Conservation (phyloP, 2,329 filamentous ascomycete species). For the Hypoxylon sp. region DNA sequence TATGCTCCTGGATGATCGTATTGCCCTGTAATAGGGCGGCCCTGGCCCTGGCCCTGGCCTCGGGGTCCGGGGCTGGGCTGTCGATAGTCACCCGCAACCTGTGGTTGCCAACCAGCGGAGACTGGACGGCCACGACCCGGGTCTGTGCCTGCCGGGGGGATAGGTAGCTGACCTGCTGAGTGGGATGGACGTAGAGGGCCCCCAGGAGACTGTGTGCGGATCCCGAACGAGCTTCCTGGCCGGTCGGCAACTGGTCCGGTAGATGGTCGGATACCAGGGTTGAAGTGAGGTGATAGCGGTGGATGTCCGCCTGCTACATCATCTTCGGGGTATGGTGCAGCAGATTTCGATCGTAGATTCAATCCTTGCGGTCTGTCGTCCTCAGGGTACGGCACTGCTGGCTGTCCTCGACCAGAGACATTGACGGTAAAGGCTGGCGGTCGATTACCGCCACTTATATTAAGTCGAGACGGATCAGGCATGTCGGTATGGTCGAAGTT, state of each 20-base stretch:
- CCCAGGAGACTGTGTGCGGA: constrained; percentile 61
- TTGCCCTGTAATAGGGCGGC: constrained; percentile 49
- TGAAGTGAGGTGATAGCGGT: constrained; percentile 60
- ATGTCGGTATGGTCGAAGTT: constrained; percentile 62
- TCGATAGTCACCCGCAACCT: constrained; percentile 59
- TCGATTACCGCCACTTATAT: constrained; percentile 57
- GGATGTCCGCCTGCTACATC: constrained; percentile 57
- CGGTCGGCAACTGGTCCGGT: constrained; percentile 65
- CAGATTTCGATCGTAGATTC: constrained; percentile 63
- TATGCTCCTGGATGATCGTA: constrained; percentile 50
- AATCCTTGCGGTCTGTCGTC: constrained; percentile 73
- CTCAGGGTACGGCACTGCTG: constrained; percentile 78
- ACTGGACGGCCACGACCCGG: constrained; percentile 60
- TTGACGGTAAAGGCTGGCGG: constrained; percentile 68
- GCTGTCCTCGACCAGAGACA: constrained; percentile 65
- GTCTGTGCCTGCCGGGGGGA: constrained; percentile 60
- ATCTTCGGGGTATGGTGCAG: constrained; percentile 69
- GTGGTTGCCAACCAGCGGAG: constrained; percentile 63
- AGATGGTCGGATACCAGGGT: constrained; percentile 65
- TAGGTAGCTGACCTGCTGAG: constrained; percentile 62
- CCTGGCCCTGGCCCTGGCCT: constrained; percentile 48
- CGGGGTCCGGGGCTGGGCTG: constrained; percentile 57
- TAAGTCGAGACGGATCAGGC: constrained; percentile 63
- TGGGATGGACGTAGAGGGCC: constrained; percentile 60
- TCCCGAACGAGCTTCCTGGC: constrained; percentile 68